Evolutionary conservation across 192 early-diverging fungal genomes (phyloP), one percentile per base, ranked within the genome.

Genomic region (Podila clonocystis): DNA sequence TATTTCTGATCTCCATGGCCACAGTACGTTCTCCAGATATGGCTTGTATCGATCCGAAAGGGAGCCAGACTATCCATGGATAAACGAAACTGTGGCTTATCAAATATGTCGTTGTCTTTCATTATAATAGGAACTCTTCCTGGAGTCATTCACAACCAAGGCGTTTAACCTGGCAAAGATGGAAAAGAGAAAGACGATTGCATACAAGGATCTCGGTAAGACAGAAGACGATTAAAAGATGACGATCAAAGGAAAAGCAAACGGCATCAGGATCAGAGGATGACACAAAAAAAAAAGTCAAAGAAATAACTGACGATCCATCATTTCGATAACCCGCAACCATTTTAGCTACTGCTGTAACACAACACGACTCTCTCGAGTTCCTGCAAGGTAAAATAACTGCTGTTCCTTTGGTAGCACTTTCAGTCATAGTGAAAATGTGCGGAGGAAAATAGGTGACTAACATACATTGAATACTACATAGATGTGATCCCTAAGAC

Each of bases 151-250:
- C 58, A 88, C 90, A 17, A 83, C 80, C 58, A 89, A 92, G 77
- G 87, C 87, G 22, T 90, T 86, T 72, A 80, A 89, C 59, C 83
- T 87, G 59, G 89, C 91, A 3, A 88, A 88, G 33, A 73, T 86
- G 49, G 88, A 91, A 29, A 94, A 92, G 74, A 86, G 91, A 84
- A 94, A 91, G 69, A 91, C 90, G 13, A 86, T 94, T 9, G 87
- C 85, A 55, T 94, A 93, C 73, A 89, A 89, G 82, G 91, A 94
- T 72, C 87, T 93, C 59, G 91, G 91, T 84, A 91, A 85, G 84
- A 73, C 70, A 2, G 50, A 2, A 26, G 19, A 15, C 7, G 22
- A 57, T 17, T 2, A 26, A 33, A 34, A 29, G 62, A 41, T 9
- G 13, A 2, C 0, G 5, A 30, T 7, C 65, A 34, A 31, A n/a